Evolutionary conservation across 1,284 basidiomycete genomes (phyloP), one percentile per base, ranked within the genome.

Genomic region (Xerocomus nothofagi): DNA sequence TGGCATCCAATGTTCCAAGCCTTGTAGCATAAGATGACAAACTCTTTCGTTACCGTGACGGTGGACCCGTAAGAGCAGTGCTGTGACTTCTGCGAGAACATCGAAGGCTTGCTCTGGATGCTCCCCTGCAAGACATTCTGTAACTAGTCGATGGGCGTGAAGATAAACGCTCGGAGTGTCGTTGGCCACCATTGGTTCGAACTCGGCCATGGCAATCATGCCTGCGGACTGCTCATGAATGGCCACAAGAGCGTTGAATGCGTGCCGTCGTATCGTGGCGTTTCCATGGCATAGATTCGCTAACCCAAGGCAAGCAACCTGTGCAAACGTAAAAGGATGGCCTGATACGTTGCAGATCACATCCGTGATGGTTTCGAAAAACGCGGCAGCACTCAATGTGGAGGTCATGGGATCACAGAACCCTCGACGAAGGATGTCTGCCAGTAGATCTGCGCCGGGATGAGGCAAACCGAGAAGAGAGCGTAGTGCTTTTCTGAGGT

Each of bases 211-310:
- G 3, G 82, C 75, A 39, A 85, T 71, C 31, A 83, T 68, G 23
- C 86, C 80, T 40, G 75, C 73, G 18, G 75, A 74, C 61, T 84
- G 82, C 36, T 82, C 79, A 54, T 91, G 85, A 38, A 88, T 78
- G 17, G 80, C 78, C 57, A 91, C 85, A n/a, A 95, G 74, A 52
- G 92, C 80, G 51, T 83, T 78, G 66, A 95, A 88, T 1, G 94
- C 88, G 40, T 81, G 80, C n/a, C 80, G 78, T 6, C 94, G 85
- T 37, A 88, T 82, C 26, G 78, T 74, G 2, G 77, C 61, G 27
- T 82, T 77, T 3, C 84, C 81, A 66, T 96, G 90, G 30, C 90
- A 89, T 3, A 98, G 78, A 66, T 96, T 96, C 18, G 90, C 85
- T 10, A 97, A 72, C 0, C 88, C 89, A 5, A 96, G 75, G 59